Base-by-base conservation (phyloP, 2,329 filamentous ascomycete species). In the Xylariales sp. region DNA sequence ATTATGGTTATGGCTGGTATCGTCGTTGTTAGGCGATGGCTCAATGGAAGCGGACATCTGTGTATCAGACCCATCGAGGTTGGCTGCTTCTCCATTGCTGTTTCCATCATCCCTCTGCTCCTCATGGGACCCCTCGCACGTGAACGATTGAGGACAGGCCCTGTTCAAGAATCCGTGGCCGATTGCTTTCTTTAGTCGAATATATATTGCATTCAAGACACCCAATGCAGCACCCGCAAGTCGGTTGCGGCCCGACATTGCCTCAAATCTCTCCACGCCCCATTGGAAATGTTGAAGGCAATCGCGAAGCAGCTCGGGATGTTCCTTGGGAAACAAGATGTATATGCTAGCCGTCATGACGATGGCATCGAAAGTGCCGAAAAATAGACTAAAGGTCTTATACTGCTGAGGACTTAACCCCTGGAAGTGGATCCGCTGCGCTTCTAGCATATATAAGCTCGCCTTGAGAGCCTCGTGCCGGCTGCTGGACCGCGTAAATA, bases 331-430 rank as follows among this genome's bases (percentile, higher is more conserved):
- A 46, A 80, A 80, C 7, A 82, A 55, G 24, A 82, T 80, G 53
- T 76, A 80, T 22, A 82, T 73, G 14, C 76, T 73, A 0, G 78
- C 73, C 40, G 81, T 66, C 42, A 82, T 65, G 12, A 82, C 75
- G 15, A 81, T 72, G 11, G 79, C 78, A 50, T 83, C 79, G 45
- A 83, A 82, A 5, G 76, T 81, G 39, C 76, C 76, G 39, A 80
- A 80, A 54, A 82, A 81, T 3, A 82, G 63, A 12, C 71, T 66
- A 49, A 77, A 77, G 51, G 69, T 69, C 49, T 69, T 70, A 50
- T 74, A 80, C 38, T 78, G 71, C 31, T 72, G 65, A 12, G 70
- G 67, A 14, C 65, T 64, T 10, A 80, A 57, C 22, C 64, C 60
- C 41, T 69, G 62, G 50, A 78, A 73, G 36, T 73, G 65, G 25